Evolutionary conservation across 176 grass and related monocot species (phyloP).

Genomic region (Otatea glauca): DNA sequence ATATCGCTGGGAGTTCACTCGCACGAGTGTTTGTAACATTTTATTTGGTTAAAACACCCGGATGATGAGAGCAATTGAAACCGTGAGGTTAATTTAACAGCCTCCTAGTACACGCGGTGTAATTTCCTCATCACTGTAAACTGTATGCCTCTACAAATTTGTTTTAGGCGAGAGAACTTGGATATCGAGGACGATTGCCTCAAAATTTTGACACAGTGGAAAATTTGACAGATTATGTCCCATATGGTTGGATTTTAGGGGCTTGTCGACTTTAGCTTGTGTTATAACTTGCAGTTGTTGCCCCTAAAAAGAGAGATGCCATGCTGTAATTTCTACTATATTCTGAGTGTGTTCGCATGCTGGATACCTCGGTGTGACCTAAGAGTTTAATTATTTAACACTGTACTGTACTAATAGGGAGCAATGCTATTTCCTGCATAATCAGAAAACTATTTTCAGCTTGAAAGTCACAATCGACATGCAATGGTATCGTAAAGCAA

Average conservation of each 20-base stretch:
- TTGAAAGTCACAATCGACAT: too few species aligned
- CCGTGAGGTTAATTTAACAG: not conserved
- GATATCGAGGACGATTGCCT: not conserved
- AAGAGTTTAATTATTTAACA: not conserved
- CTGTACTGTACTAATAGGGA: not conserved
- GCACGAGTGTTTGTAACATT: not conserved
- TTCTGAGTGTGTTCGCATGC: not conserved
- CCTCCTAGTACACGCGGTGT: not conserved
- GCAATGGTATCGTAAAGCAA: too few species aligned
- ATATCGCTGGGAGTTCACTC: not conserved
- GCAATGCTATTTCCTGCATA: not conserved
- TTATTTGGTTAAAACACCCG: not conserved
- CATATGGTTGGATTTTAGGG: not conserved
- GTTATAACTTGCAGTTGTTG: not conserved
- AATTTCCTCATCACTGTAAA: not conserved
- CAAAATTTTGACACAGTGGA: constrained; percentile 5
- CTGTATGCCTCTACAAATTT: not conserved
- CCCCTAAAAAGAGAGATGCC: not conserved
- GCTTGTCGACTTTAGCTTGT: not conserved
- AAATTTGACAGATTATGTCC: not conserved
- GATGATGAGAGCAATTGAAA: not conserved
- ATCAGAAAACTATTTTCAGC: not conserved
- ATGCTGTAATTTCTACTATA: not conserved
- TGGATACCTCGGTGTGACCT: not conserved
- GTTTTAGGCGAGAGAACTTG: not conserved